Evolutionary conservation across 2,329 filamentous ascomycete species (phyloP).

Genomic region (Colletotrichum sp.): DNA sequence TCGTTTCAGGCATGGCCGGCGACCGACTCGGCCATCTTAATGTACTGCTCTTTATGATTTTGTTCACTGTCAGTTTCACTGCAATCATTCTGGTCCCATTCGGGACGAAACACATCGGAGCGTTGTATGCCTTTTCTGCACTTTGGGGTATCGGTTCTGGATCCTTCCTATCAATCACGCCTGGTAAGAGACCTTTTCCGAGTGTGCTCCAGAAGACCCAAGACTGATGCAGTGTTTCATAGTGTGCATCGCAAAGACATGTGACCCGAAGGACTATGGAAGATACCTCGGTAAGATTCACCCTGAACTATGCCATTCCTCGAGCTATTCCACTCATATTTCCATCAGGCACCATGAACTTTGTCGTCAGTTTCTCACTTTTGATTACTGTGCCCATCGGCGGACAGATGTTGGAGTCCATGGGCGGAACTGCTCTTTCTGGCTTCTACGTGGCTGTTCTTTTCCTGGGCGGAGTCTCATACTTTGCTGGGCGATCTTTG

Average conservation of each 20-base stretch:
- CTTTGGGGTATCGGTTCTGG: constrained; percentile 55
- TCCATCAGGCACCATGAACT: constrained; percentile 46
- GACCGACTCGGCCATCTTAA: constrained; percentile 52
- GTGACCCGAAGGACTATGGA: constrained; percentile 50
- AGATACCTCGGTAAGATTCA: constrained; percentile 36
- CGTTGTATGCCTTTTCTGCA: constrained; percentile 47
- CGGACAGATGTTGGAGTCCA: constrained; percentile 48
- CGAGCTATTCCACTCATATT: not conserved
- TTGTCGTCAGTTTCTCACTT: constrained; percentile 48
- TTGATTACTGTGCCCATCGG: constrained; percentile 50
- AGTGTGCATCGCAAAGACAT: constrained; percentile 51
- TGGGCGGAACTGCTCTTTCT: constrained; percentile 47
- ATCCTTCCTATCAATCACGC: constrained; percentile 47
- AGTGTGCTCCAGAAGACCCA: accelerated
- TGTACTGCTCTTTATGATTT: constrained; percentile 38
- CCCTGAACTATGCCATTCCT: not conserved
- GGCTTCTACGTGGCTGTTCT: constrained; percentile 50
- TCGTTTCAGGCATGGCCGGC: constrained; percentile 46
- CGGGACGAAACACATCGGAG: constrained; percentile 39
- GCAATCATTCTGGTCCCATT: constrained; percentile 48
- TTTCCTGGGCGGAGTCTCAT: constrained; percentile 36
- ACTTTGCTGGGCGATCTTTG: constrained; percentile 28
- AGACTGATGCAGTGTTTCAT: not conserved
- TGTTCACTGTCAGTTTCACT: constrained; percentile 43
- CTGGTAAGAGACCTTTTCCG: constrained; percentile 21